Conservation (phyloP, 495 filamentous ascomycete genomes). For the Poronia punctata region DNA sequence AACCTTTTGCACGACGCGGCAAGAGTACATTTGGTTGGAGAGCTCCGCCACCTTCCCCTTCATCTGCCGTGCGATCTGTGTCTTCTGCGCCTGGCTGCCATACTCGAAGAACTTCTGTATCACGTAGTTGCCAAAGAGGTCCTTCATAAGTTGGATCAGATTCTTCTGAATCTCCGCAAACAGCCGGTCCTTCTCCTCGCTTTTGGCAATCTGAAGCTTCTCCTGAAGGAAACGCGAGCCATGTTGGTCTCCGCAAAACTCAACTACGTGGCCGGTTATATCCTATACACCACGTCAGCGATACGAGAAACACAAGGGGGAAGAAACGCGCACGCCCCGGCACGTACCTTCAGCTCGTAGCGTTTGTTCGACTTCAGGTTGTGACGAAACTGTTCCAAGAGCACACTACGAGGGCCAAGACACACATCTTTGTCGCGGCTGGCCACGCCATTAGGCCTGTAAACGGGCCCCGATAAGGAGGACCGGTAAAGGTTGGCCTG, state of each 20-base stretch:
- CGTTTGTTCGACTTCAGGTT: conserved; percentile 70
- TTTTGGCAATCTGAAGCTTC: conserved; percentile 90
- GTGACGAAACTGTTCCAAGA: conserved; percentile 74
- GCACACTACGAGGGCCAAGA: conserved; percentile 58
- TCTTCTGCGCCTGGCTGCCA: conserved; percentile 90
- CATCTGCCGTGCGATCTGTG: conserved; percentile 77
- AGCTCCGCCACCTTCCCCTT: conserved; percentile 71
- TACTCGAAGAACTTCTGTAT: conserved; percentile 98
- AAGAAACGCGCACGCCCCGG: too few species aligned
- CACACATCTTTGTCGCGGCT: conserved; percentile 55
- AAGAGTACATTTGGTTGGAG: conserved; percentile 89
- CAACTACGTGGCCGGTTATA: conserved; percentile 82
- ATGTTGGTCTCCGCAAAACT: conserved; percentile 93
- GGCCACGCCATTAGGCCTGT: too few species aligned
- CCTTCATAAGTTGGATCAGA: conserved; percentile 82
- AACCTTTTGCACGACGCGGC: conserved; percentile 92
- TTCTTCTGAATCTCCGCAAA: conserved; percentile 83
- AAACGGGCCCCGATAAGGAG: too few species aligned
- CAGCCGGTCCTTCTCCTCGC: conserved; percentile 92
- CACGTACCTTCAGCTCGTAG: conserved; percentile 71
- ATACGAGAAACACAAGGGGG: too few species aligned
- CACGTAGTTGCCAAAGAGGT: conserved; percentile 97
- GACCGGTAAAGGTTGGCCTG: too few species aligned
- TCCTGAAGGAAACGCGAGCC: conserved; percentile 94
- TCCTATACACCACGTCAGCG: conserved; percentile 51